Evolutionary conservation across 352 stramenopile species (phyloP), one percentile per base, ranked within the genome.

Genomic region (Peronospora tabacina): DNA sequence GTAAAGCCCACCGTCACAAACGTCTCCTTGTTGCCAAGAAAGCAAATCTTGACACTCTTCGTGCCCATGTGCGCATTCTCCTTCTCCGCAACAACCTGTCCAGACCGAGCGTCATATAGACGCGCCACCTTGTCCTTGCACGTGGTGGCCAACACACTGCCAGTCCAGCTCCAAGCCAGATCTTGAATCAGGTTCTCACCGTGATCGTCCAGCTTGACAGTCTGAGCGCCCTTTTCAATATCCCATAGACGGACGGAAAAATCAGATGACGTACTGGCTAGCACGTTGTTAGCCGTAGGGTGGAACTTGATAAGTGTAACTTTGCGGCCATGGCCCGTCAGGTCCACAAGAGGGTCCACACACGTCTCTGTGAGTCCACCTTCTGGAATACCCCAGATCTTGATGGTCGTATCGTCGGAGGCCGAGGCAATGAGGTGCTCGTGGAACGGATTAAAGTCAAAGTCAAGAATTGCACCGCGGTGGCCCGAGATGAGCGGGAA

Each of bases 61-160:
- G 92, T 87, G 56, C 97, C 97, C 57, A 98, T 91, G 74, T 99
- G 97, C 9, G 96, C 90, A 36, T 87, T 87, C 55, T 93, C 79
- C 52, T 93, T 93, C 61, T 91, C 68, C 40, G 52, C 29, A 9
- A 74, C 70, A 15, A 91, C 45, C 34, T 81, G 72, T n/a, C 81
- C 85, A 5, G 87, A 90, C 45, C 97, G 86, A 33, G 88, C 84
- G 68, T 99, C 97, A 36, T 98, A 89, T 37, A 99, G 76, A 50
- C 96, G 89, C 33, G 99, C 80, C 16, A 94, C 76, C 73, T 99
- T 99, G 81, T 99, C 97, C 79, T 99, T 99, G 76, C 91, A 98
- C 12, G 91, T 93, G 7, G 90, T 96, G 7, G 87, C 94, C 45
- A 97, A 95, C 28, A 91, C 81, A 46, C 89, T 95, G 49, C 97